Conservation (phyloP, 2,329 filamentous ascomycete genomes). For the Ophiostoma angusticollis region DNA sequence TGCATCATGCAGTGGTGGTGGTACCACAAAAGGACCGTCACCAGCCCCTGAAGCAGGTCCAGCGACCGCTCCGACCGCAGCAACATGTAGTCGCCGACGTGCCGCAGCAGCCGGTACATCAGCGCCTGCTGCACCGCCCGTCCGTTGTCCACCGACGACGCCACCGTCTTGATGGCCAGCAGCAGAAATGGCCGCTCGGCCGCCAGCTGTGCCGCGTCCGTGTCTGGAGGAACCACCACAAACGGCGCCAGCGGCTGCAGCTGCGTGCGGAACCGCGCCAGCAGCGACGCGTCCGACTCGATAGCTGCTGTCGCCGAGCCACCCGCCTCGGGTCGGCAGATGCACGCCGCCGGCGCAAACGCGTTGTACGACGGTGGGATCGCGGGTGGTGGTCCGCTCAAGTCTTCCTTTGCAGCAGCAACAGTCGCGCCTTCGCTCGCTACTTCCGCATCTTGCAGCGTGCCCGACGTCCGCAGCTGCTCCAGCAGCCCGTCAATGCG, state of each 20-base stretch:
- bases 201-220: conserved; percentile 25
- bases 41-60: conserved; percentile 35
- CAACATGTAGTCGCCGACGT: conserved; percentile 35
- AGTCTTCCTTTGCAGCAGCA: too few relatives aligned
- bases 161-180: conserved; percentile 35
- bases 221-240: conserved; percentile 27
- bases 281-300: conserved; percentile 32
- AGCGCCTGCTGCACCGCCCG: conserved; percentile 37
- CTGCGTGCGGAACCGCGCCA: conserved; percentile 31
- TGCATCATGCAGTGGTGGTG: conserved; percentile 43
- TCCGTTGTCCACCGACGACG: conserved; percentile 34
- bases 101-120: conserved; percentile 33
- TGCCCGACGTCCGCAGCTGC: conserved; percentile 31
- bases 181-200: conserved; percentile 34
- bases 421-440: too few relatives aligned
- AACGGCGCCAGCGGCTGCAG: conserved; percentile 34
- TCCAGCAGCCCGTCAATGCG: conserved; percentile 36
- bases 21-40: conserved; percentile 38
- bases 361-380: conserved; percentile 27
- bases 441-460: too few relatives aligned
- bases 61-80: conserved; percentile 36
- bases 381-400: background rate
- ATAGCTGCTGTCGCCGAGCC: conserved; percentile 25
- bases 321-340: conserved; percentile 31
- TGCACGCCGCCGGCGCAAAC: conserved; percentile 32